These are phyloP conservation scores for Neostapfia colusana DNA, from an alignment of 176 grass and related monocot species.

Conservation along the genomic window DNA sequence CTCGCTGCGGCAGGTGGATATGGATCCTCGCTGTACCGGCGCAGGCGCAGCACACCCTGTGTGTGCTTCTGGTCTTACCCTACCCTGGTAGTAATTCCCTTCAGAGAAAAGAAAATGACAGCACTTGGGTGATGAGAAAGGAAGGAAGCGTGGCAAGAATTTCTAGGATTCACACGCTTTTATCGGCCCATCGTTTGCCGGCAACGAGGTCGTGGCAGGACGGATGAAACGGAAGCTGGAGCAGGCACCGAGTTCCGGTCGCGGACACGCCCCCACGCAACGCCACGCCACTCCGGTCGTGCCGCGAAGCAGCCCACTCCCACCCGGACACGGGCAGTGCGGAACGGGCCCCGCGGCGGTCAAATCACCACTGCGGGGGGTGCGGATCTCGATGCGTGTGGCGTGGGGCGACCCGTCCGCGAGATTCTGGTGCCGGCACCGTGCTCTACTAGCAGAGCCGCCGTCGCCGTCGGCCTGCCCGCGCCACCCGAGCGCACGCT, in stretches of 20 bases:
- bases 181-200: background rate
- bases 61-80: background rate
- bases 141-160: too few relatives aligned
- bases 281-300: background rate
- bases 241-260: background rate
- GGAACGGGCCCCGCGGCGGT: constrained; percentile 11
- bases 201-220: background rate
- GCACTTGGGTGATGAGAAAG: background rate
- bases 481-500: background rate
- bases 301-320: background rate
- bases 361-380: constrained; percentile 32
- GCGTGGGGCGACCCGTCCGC: background rate
- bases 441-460: background rate
- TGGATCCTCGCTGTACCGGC: background rate
- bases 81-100: background rate
- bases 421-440: constrained; percentile 29
- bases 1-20: background rate
- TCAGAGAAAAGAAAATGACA: background rate
- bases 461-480: background rate
- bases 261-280: background rate
- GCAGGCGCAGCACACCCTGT: too few relatives aligned
- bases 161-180: too few relatives aligned
- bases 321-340: constrained; percentile 10
- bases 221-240: background rate
- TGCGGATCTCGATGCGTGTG: constrained; percentile 42